Percentiles rank a stretch among this genome's conserved stretches.
phyloP scores from a whole-genome alignment of 2,329 filamentous ascomycete genomes.

The Phyllosticta citrichinensis region DNA sequence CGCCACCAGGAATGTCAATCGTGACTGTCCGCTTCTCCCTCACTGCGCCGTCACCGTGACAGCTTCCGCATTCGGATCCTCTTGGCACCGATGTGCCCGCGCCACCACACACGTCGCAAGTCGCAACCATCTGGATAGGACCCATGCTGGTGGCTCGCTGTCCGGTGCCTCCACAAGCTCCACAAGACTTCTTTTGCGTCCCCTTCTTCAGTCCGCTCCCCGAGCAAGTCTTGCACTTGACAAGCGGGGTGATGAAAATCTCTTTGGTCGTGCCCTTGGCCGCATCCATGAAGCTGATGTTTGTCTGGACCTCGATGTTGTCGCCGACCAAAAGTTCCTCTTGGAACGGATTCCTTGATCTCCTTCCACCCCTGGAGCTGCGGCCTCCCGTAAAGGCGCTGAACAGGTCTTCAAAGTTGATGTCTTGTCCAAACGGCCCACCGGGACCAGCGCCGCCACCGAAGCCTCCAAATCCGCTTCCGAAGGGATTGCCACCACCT shows the following conservation, averaged over 20 bases:
- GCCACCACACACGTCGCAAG: slow-evolving; percentile 72
- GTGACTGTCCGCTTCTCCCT: slow-evolving; percentile 74
- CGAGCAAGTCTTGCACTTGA: slow-evolving; percentile 69
- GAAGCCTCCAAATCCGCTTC: slow-evolving; percentile 41
- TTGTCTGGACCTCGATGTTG: slow-evolving; percentile 89
- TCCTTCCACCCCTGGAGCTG: slow-evolving; percentile 30
- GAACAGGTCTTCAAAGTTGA: slow-evolving; percentile 96
- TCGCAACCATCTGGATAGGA: slow-evolving; percentile 92
- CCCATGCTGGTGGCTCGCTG: slow-evolving; percentile 82
- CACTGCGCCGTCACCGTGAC: slow-evolving; percentile 72
- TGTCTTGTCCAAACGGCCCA: slow-evolving; percentile 57
- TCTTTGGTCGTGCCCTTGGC: slow-evolving; percentile 84
- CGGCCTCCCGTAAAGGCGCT: slow-evolving; percentile 64
- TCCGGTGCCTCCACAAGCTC: slow-evolving; percentile 75
- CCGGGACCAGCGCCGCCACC: slow-evolving; percentile 40
- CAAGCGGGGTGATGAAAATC: slow-evolving; percentile 74
- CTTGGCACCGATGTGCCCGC: slow-evolving; percentile 65
- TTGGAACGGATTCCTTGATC: slow-evolving; percentile 59
- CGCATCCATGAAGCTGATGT: slow-evolving; percentile 90
- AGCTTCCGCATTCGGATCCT: slow-evolving; percentile 71
- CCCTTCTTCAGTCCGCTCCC: slow-evolving; percentile 81
- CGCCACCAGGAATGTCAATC: slow-evolving; percentile 87
- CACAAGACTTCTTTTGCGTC: slow-evolving; percentile 61
- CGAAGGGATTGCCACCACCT: slow-evolving; percentile 55
- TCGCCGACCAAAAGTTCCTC: slow-evolving; percentile 82